Percentiles rank a stretch among this genome's conserved stretches.
Evolutionary conservation across 2,329 filamentous ascomycete genomes (phyloP).

Genomic region (Microcera coccophila): DNA sequence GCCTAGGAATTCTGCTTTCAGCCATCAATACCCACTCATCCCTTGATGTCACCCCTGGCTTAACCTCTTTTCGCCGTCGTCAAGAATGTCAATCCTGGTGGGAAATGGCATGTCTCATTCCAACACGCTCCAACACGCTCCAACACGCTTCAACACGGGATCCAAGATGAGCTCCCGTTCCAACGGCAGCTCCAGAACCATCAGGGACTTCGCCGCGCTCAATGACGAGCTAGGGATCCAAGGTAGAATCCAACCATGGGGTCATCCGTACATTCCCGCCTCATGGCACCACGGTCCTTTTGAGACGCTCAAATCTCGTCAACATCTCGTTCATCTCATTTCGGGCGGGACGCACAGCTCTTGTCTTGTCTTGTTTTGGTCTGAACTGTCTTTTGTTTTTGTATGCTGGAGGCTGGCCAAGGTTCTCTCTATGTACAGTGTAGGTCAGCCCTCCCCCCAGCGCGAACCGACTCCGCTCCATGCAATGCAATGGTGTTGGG

Average conservation of each 20-base stretch:
- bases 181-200: not conserved
- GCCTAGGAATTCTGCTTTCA: no score
- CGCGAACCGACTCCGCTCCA: slow-evolving; percentile 25
- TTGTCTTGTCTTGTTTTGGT: not conserved
- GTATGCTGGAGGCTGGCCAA: not conserved
- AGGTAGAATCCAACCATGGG: not conserved
- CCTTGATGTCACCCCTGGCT: no score
- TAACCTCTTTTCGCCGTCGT: no score
- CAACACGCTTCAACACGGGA: not conserved
- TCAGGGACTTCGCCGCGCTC: no score
- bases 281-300: not conserved
- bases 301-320: no score
- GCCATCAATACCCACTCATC: no score
- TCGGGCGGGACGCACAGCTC: no score
- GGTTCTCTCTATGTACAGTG: not conserved
- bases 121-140: not conserved
- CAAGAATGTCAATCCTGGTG: no score
- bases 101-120: not conserved
- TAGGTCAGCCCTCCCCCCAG: not conserved
- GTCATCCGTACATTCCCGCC: not conserved
- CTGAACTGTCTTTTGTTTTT: not conserved
- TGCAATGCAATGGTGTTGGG: slow-evolving; percentile 27
- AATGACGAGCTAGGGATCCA: no score
- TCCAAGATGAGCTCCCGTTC: not conserved
- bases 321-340: not conserved